Evolutionary conservation across 2,329 filamentous ascomycete genomes (phyloP), one percentile per base, ranked within the genome.

Genomic region (Sarocladium kiliense): DNA sequence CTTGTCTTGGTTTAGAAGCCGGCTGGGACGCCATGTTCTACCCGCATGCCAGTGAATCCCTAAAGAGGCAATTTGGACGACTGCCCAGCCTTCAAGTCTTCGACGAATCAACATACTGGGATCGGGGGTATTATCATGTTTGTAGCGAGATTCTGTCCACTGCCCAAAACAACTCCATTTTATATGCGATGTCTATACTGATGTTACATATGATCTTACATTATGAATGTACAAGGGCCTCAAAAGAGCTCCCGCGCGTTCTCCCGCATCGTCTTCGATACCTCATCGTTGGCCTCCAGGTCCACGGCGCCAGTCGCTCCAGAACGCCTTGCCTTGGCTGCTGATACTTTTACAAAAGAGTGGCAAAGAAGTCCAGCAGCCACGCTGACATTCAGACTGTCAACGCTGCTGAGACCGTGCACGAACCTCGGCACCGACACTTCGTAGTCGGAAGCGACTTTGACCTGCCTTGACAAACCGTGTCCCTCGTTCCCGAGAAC

Each of bases 381-480:
- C 19, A 96, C 92, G 65, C 89, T 91, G 37, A 97, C 94, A 67
- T 99, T 97, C 68, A 99, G 73, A 68, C 91, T 96, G 70, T 97
- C 93, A 2, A 99, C 84, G 66, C 61, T 84, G 67, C 64, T 80
- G 47, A 10, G 7, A 66, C 64, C 75, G 59, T 65, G 73, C 41
- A 70, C 78, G 60, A 68, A 80, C 68, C 68, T 81, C 60, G 78
- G 79, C 54, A 99, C 89, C 6, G 85, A 82, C 3, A 87, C 63
- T 61, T 85, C 77, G 27, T 75, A 76, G 61, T 96, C 84, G 0
- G 89, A 86, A 56, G 82, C 77, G 41, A 79, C 81, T 61, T 82
- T 82, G 58, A 94, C 71, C 56, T 79, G 77, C 54, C 76, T 75
- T n/a, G 81, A 75, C 45, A 96, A 70, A 1, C 91, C 92, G 56